These are phyloP conservation scores for Hyphopichia burtonii DNA, from an alignment of 1,139 yeast species.

Conservation along the genomic window DNA sequence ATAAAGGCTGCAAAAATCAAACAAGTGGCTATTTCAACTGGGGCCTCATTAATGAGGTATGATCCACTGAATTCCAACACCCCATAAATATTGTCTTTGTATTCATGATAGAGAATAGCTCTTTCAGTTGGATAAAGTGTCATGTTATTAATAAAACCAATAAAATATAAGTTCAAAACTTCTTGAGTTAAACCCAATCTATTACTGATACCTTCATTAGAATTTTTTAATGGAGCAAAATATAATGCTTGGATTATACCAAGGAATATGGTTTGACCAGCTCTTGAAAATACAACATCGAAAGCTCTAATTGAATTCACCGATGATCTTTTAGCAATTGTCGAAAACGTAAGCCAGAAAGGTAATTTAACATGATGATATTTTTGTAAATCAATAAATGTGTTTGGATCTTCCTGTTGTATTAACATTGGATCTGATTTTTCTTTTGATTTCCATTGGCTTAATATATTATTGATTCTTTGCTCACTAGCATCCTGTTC, in stretches of 20 bases:
- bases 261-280: constrained; percentile 64
- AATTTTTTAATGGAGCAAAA: constrained; percentile 66
- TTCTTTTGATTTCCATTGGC: constrained; percentile 30
- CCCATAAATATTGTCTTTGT: constrained; percentile 71
- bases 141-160: constrained; percentile 76
- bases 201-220: constrained; percentile 58
- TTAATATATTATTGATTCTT: constrained; percentile 36
- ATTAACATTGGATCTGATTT: constrained; percentile 1
- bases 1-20: constrained; percentile 58
- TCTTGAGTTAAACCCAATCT: constrained; percentile 78
- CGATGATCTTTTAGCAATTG: constrained; percentile 34
- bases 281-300: constrained; percentile 63
- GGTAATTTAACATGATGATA: constrained; percentile 23
- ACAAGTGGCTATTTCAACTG: constrained; percentile 64
- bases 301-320: constrained; percentile 56
- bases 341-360: constrained; percentile 22
- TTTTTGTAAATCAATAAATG: constrained; percentile 16
- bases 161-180: constrained; percentile 67
- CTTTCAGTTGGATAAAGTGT: constrained; percentile 74
- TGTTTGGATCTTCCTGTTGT: constrained; percentile 3
- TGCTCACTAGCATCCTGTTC: constrained; percentile 25
- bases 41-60: constrained; percentile 69
- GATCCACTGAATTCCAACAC: constrained; percentile 62
- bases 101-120: constrained; percentile 76
- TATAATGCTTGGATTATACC: constrained; percentile 67